A percentile compares a stretch with the other conserved stretches of the same genome.
Conservation (phyloP, 345 rosid genomes). For the Populus simonii region DNA sequence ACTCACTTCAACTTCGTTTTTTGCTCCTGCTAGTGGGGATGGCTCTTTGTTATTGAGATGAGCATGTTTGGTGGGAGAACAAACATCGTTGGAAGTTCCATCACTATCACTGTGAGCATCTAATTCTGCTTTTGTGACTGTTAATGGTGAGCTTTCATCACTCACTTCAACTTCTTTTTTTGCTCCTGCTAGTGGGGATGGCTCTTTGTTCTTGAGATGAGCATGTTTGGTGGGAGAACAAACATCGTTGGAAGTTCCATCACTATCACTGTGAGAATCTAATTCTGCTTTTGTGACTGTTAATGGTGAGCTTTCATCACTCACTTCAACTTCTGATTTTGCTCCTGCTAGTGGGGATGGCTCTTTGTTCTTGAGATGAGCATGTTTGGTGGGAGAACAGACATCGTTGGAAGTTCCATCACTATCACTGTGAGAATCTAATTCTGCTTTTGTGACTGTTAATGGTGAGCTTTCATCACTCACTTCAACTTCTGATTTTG, state of each 20-base stretch:
- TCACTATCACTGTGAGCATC: too few relatives aligned
- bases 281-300: constrained; percentile 16
- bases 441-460: constrained; percentile 16
- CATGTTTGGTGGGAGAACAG: constrained; percentile 15
- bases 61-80: constrained; percentile 16
- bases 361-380: constrained; percentile 23
- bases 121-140: constrained; percentile 15
- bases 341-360: constrained; percentile 14
- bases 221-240: constrained; percentile 16
- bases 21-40: constrained; percentile 14
- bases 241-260: constrained; percentile 6
- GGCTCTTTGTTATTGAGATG: constrained; percentile 22
- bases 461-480: constrained; percentile 19
- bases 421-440: too few relatives aligned
- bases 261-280: too few relatives aligned
- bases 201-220: constrained; percentile 22
- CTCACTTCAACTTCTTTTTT: constrained; percentile 13
- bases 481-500: constrained; percentile 16
- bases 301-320: constrained; percentile 19
- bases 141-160: constrained; percentile 18
- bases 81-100: constrained; percentile 6
- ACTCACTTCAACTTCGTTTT: constrained; percentile 17
- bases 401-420: constrained; percentile 5
- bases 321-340: constrained; percentile 16
- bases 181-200: constrained; percentile 14